These are phyloP conservation scores for Nothopassalora personata DNA, from an alignment of 2,329 filamentous ascomycete species.

Conservation along the genomic window DNA sequence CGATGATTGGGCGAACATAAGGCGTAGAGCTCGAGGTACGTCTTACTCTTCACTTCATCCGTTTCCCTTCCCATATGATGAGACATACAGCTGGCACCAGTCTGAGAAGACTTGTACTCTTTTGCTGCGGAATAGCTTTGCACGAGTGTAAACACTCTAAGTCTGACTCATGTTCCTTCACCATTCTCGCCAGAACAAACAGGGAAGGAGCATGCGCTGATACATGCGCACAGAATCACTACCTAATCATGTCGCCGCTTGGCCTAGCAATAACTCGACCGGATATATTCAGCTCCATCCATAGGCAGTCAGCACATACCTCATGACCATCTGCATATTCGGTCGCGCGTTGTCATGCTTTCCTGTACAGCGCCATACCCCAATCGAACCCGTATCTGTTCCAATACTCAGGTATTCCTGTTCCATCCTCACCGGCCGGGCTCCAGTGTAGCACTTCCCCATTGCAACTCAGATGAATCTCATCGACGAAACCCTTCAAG, in stretches of 20 bases:
- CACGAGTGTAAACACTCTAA: slow-evolving; percentile 28
- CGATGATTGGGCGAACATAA: not conserved
- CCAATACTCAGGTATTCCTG: slow-evolving; percentile 17
- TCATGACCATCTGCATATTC: not conserved
- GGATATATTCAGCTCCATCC: not conserved
- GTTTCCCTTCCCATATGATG: slow-evolving; percentile 43
- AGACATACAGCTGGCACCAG: slow-evolving; percentile 62
- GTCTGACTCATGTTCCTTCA: not conserved
- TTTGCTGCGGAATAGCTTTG: slow-evolving; percentile 57
- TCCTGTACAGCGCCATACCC: slow-evolving; percentile 9
- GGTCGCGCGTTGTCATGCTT: not conserved
- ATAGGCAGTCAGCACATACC: not conserved
- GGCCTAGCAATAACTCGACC: not conserved
- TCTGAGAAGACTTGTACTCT: slow-evolving; percentile 61
- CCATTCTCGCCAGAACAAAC: not conserved
- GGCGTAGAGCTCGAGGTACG: not conserved
- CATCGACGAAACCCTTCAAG: slow-evolving; percentile 15
- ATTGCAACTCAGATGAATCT: slow-evolving; percentile 8
- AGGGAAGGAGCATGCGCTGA: not conserved
- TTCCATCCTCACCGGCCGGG: slow-evolving; percentile 7
- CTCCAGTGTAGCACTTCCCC: slow-evolving; percentile 10
- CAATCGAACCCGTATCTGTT: slow-evolving; percentile 21
- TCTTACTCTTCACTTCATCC: not conserved
- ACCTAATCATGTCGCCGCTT: not conserved
- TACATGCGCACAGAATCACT: not conserved